Evolutionary conservation across 306 rosid species (phyloP).

Genomic region (Myrica gale): DNA sequence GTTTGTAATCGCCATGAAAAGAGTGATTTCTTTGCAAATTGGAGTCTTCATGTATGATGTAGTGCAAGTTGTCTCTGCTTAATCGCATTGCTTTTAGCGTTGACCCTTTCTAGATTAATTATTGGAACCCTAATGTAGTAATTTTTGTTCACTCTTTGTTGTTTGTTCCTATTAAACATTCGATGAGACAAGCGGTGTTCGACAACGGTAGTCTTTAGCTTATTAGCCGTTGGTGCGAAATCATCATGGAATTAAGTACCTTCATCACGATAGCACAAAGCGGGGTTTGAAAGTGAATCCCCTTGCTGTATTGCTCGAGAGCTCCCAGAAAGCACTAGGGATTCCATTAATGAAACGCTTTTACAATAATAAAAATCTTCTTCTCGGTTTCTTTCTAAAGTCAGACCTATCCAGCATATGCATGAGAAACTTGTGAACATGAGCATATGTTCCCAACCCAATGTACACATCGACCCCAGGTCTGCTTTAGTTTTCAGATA

Average conservation of each 20-base stretch:
- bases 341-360: background rate
- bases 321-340: background rate
- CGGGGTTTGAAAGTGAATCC: too few species aligned
- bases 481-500: background rate
- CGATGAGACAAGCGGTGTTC: too few species aligned
- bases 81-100: background rate
- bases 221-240: background rate
- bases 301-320: too few species aligned
- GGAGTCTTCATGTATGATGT: background rate
- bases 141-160: background rate
- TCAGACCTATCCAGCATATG: background rate
- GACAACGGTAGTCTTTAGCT: too few species aligned
- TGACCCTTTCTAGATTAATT: background rate
- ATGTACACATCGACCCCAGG: background rate
- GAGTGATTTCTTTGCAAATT: background rate
- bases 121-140: background rate
- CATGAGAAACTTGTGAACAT: background rate
- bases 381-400: background rate
- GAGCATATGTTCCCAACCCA: background rate
- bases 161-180: background rate
- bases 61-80: background rate
- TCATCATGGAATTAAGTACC: background rate
- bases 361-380: too few species aligned
- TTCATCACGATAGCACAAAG: too few species aligned
- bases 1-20: background rate